Conservation (phyloP, 78 protist species). For the Dictyostelium firmibasis region DNA sequence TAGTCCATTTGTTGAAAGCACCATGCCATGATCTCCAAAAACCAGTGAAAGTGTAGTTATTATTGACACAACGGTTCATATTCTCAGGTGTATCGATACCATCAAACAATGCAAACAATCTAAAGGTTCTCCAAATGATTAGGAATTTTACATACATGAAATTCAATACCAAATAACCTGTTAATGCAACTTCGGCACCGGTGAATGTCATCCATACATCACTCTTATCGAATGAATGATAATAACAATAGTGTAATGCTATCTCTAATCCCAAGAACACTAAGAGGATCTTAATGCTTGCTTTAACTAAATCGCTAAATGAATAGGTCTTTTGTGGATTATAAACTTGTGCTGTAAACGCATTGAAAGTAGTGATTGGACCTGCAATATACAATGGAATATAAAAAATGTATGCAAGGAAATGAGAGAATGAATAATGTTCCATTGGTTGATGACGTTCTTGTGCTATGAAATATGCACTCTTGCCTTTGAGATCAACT, state of each 20-base stretch:
- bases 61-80: constrained; percentile 88
- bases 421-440: constrained; percentile 44
- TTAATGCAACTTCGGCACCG: constrained; percentile 60
- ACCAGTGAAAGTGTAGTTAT: constrained; percentile 82
- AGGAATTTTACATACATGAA: constrained; percentile 90
- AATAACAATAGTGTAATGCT: constrained; percentile 55
- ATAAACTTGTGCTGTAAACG: constrained; percentile 73
- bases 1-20: constrained; percentile 89
- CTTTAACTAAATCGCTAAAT: background rate
- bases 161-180: constrained; percentile 56
- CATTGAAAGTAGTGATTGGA: constrained; percentile 81
- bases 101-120: constrained; percentile 85
- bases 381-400: constrained; percentile 85
- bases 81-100: constrained; percentile 92
- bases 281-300: constrained; percentile 46
- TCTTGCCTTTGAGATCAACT: constrained; percentile 33
- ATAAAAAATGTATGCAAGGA: constrained; percentile 76
- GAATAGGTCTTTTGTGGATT: constrained; percentile 55
- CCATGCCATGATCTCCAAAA: constrained; percentile 94
- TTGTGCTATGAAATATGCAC: constrained; percentile 19
- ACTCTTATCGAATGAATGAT: constrained; percentile 51
- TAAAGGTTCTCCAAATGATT: constrained; percentile 88
- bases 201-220: constrained; percentile 67
- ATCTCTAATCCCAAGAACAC: constrained; percentile 67
- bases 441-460: constrained; percentile 63